Evolutionary conservation across 2,329 filamentous ascomycete species (phyloP).

Genomic region (Pleurostoma richardsiae): DNA sequence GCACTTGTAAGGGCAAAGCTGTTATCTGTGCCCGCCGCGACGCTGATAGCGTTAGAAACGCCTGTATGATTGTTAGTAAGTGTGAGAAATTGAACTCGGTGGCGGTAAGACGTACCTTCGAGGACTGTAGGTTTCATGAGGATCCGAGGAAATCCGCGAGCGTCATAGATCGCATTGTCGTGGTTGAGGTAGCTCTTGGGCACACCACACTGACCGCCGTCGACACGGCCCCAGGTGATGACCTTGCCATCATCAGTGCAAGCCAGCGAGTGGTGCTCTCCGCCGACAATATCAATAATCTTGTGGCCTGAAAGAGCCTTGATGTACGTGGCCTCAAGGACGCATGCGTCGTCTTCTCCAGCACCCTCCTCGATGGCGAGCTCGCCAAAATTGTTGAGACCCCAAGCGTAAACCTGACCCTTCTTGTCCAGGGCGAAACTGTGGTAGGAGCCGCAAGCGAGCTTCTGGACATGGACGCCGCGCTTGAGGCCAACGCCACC

Average conservation of each 20-base stretch:
- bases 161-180: slow-evolving; percentile 59
- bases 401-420: slow-evolving; percentile 74
- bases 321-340: slow-evolving; percentile 68
- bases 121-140: slow-evolving; percentile 61
- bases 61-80: slow-evolving; percentile 20
- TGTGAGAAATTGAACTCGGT: neutral
- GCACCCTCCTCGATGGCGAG: slow-evolving; percentile 58
- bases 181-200: slow-evolving; percentile 49
- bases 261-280: slow-evolving; percentile 68
- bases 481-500: slow-evolving; percentile 24
- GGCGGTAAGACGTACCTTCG: slow-evolving; percentile 35
- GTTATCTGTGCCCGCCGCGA: slow-evolving; percentile 66
- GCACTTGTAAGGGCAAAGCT: slow-evolving; percentile 64
- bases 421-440: slow-evolving; percentile 72
- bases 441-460: slow-evolving; percentile 70
- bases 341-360: slow-evolving; percentile 64
- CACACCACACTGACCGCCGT: slow-evolving; percentile 52
- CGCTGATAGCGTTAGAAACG: slow-evolving; percentile 49
- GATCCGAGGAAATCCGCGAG: slow-evolving; percentile 63
- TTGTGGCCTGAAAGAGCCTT: slow-evolving; percentile 56
- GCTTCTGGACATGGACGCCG: slow-evolving; percentile 60
- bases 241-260: slow-evolving; percentile 52
- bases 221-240: slow-evolving; percentile 55
- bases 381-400: slow-evolving; percentile 82
- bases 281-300: slow-evolving; percentile 64